phyloP scores from a whole-genome alignment of 805 yeast species.

The Barnettozyma sp. region DNA sequence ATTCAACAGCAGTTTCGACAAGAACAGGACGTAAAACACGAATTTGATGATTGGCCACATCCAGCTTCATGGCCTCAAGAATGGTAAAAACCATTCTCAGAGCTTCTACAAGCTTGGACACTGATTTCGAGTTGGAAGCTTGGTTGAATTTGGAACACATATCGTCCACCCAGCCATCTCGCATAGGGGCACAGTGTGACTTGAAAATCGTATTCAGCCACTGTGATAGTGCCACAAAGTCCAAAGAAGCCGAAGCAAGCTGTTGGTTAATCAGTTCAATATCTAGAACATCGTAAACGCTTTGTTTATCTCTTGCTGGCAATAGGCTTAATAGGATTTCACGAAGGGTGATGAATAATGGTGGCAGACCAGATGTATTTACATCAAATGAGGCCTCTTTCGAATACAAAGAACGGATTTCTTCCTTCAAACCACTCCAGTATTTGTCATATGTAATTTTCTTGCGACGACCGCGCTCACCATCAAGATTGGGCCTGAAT shows the following conservation, averaged over 20 bases:
- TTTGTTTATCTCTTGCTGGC: slow-evolving; percentile 66
- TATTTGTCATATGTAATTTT: slow-evolving; percentile 69
- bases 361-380: slow-evolving; percentile 39
- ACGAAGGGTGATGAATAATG: slow-evolving; percentile 68
- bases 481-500: slow-evolving; percentile 85
- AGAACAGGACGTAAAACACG: slow-evolving; percentile 77
- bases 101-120: slow-evolving; percentile 59
- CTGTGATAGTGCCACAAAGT: slow-evolving; percentile 59
- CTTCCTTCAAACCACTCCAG: slow-evolving; percentile 72
- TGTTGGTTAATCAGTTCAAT: slow-evolving; percentile 72
- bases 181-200: slow-evolving; percentile 92
- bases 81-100: slow-evolving; percentile 72
- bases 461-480: slow-evolving; percentile 82
- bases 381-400: slow-evolving; percentile 22
- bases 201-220: slow-evolving; percentile 78
- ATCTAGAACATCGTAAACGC: slow-evolving; percentile 68
- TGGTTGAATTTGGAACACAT: slow-evolving; percentile 46
- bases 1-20: slow-evolving; percentile 79
- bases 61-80: slow-evolving; percentile 89
- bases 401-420: slow-evolving; percentile 42
- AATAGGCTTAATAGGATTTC: slow-evolving; percentile 69
- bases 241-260: slow-evolving; percentile 60
- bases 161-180: slow-evolving; percentile 83
- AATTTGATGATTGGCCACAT: slow-evolving; percentile 92
- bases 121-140: slow-evolving; percentile 29